Base-by-base conservation (phyloP, 352 stramenopile species). In the Pythium apleroticum region DNA sequence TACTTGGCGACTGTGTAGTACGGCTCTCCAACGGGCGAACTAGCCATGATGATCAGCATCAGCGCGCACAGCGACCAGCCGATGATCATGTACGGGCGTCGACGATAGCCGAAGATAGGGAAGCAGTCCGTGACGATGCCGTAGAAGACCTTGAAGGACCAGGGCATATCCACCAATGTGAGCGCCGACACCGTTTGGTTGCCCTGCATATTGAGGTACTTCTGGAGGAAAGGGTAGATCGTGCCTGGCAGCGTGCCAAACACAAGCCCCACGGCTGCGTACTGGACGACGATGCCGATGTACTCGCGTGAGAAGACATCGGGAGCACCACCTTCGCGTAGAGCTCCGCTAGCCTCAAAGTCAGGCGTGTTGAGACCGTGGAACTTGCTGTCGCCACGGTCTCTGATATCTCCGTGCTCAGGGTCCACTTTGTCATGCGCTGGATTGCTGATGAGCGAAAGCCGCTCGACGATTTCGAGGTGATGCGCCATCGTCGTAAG, bases 71-170 rank as follows among this genome's bases (percentile, higher is more conserved):
- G 28, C 9, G 57, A 33, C 80, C 80, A 87, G 3, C 80, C 80
- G 10, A 89, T 57, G 12, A 89, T 52, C 72, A 89, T 86, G 46
- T 69, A 89, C 15, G 76, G 75, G 15, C 76, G 76, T 52, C 80
- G 77, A 37, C 80, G 77, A 60, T 87, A 87, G 37, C 80, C 80
- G 49, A 68, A 81, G 56, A 90, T 72, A 4, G 27, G 24, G 10
- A 3, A 53, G 9, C 43, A 22, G 17, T 49, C 46, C 20, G 17
- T 49, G 14, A 20, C 12, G 39, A 89, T 82, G 41, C 81, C 81
- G 62, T 84, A 81, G 52, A 90, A 86, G 11, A 84, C 74, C 66
- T 88, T 89, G 67, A 89, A 82, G 27, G 74, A 86, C 79, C 80
- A 89, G 1, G 75, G 76, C 4, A 88, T 53, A 4, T 66, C 24